phyloP scores from a whole-genome alignment of 1,139 yeast species.

The Blastobotrys persicus region DNA sequence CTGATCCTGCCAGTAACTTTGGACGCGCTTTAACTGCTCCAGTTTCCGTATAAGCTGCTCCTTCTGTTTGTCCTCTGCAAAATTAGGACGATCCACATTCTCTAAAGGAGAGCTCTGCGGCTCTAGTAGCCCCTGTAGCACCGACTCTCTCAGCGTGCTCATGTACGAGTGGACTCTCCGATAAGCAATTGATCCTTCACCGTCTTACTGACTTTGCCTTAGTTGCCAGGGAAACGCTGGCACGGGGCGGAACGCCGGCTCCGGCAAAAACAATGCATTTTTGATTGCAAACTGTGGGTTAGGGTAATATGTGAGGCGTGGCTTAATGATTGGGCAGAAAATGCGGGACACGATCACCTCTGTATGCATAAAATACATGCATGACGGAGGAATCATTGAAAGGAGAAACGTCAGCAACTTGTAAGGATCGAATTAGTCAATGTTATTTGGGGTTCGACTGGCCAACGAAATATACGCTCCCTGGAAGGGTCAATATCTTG shows the following conservation, averaged over 20 bases:
- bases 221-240: too few relatives aligned
- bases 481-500: conserved; percentile 81
- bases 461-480: conserved; percentile 81
- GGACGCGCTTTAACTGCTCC: conserved; percentile 2
- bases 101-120: conserved; percentile 1
- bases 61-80: background rate
- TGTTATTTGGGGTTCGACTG: conserved; percentile 85
- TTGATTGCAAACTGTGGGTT: background rate
- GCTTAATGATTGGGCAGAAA: background rate
- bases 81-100: background rate
- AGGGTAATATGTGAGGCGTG: background rate
- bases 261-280: too few relatives aligned
- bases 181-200: too few relatives aligned
- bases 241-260: too few relatives aligned
- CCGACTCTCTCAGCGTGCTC: conserved; percentile 1
- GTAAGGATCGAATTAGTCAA: conserved; percentile 29
- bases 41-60: conserved; percentile 2
- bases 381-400: background rate
- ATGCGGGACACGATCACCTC: background rate
- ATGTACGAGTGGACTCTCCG: too few relatives aligned
- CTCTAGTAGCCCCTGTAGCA: background rate
- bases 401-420: background rate
- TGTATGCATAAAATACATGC: background rate
- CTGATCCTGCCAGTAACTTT: conserved; percentile 7
- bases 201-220: too few relatives aligned